Base-by-base conservation (phyloP, 1,284 basidiomycete species). In the Grifola frondosa region DNA sequence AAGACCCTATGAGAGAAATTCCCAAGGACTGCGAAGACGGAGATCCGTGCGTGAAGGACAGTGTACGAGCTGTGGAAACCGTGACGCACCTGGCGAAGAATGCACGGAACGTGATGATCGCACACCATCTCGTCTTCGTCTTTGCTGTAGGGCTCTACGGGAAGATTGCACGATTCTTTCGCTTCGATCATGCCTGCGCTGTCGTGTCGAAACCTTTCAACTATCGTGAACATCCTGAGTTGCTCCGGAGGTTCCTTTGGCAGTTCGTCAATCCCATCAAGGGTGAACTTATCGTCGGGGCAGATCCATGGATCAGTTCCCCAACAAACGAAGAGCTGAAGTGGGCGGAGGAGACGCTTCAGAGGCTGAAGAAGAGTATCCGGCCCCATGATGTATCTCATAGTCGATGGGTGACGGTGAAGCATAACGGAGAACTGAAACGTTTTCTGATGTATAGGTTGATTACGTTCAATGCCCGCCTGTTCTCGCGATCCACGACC, bases 21-120 rank as follows among this genome's bases (percentile, higher is more conserved):
- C n/a, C n/a, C n/a, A n/a, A n/a, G n/a, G n/a, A n/a, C 51, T 87
- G 81, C 2, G 90, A 87, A 0, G 92, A 96, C 53, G 91, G 81
- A 1, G 48, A 50, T 22, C 40, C 41, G 4, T 46, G 43, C 15
- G 17, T 11, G 12, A 13, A 20, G n/a, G 12, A 23, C 1, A 38
- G 25, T 1, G 4, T 8, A 3, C 13, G 17, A 15, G 20, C 32
- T 30, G 12, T 8, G 4, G 11, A 25, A 2, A 30, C 43, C 9
- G n/a, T 44, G 6, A 30, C 38, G 6, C 46, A 47, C 22, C 39
- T 50, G 5, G 39, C 46, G 1, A 40, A 41, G 28, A 37, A 35
- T 15, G 52, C 52, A 7, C 40, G 46, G 7, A 34, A 41, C 20
- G 38, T 51, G 11, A 22, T 49, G 29, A 23, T 38, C 16, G 45